These are phyloP conservation scores for Neoboletus brunneissimus DNA, from an alignment of 768 basidiomycete species.

Conservation along the genomic window DNA sequence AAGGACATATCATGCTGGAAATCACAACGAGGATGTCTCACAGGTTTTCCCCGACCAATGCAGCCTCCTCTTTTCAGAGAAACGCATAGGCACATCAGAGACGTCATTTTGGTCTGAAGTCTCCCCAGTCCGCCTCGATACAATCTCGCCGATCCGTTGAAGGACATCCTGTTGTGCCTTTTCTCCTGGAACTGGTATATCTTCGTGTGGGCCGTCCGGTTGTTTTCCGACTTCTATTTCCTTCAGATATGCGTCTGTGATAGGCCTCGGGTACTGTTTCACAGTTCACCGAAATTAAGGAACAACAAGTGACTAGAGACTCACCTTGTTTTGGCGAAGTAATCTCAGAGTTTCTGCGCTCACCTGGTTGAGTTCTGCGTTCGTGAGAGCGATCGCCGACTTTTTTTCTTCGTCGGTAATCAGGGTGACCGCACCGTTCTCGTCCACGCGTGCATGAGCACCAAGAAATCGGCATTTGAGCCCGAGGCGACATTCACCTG, in stretches of 20 bases:
- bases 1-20: constrained; percentile 27
- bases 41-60: constrained; percentile 88
- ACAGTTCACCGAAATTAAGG: background rate
- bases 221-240: constrained; percentile 42
- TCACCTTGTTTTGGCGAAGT: constrained; percentile 67
- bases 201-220: background rate
- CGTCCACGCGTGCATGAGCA: constrained; percentile 58
- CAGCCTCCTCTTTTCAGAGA: constrained; percentile 81
- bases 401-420: constrained; percentile 59
- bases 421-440: constrained; percentile 43
- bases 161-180: constrained; percentile 2
- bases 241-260: constrained; percentile 59
- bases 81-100: constrained; percentile 68
- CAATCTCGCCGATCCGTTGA: constrained; percentile 14
- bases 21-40: constrained; percentile 33
- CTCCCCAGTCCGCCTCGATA: constrained; percentile 37
- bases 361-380: constrained; percentile 70
- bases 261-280: constrained; percentile 60
- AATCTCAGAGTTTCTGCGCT: constrained; percentile 54
- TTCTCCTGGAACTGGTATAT: constrained; percentile 12
- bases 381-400: constrained; percentile 42
- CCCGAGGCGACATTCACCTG: constrained; percentile 44
- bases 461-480: constrained; percentile 91
- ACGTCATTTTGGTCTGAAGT: constrained; percentile 44
- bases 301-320: constrained; percentile 5